These are phyloP conservation scores for Coniella lustricola DNA, from an alignment of 2,329 filamentous ascomycete genomes.

Conservation along the genomic window DNA sequence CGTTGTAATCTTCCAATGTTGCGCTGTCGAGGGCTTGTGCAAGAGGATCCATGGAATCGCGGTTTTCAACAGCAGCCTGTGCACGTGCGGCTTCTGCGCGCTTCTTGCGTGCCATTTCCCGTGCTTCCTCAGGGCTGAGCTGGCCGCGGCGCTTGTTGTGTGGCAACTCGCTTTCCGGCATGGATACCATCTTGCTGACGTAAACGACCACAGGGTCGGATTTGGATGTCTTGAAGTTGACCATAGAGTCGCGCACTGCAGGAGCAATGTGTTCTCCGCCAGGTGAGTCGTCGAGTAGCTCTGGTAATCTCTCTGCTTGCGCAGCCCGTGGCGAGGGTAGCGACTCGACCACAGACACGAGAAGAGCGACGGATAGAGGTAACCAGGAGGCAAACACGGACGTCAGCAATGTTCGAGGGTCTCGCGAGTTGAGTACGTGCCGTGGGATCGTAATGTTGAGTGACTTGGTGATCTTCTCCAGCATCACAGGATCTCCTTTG, in stretches of 20 bases:
- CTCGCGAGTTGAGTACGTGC: constrained; percentile 77
- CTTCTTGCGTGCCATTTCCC: constrained; percentile 81
- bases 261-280: constrained; percentile 65
- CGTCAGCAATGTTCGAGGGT: constrained; percentile 75
- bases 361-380: constrained; percentile 80
- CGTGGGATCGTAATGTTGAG: constrained; percentile 75
- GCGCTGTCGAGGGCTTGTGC: constrained; percentile 54
- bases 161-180: constrained; percentile 86
- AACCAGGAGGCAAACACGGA: constrained; percentile 87
- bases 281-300: constrained; percentile 71
- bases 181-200: constrained; percentile 96
- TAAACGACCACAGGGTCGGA: constrained; percentile 83
- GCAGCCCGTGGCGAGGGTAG: constrained; percentile 77
- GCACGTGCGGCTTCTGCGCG: constrained; percentile 79
- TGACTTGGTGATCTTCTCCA: constrained; percentile 94
- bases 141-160: constrained; percentile 74
- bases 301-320: constrained; percentile 73
- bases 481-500: constrained; percentile 71
- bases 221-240: constrained; percentile 63
- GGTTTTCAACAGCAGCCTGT: constrained; percentile 49
- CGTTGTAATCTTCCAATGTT: constrained; percentile 46
- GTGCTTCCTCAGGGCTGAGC: constrained; percentile 81
- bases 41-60: constrained; percentile 46
- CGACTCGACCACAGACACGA: constrained; percentile 91
- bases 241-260: constrained; percentile 70